These are phyloP conservation scores for Schizonepeta tenuifolia DNA, from an alignment of 257 asterid species.

Conservation along the genomic window DNA sequence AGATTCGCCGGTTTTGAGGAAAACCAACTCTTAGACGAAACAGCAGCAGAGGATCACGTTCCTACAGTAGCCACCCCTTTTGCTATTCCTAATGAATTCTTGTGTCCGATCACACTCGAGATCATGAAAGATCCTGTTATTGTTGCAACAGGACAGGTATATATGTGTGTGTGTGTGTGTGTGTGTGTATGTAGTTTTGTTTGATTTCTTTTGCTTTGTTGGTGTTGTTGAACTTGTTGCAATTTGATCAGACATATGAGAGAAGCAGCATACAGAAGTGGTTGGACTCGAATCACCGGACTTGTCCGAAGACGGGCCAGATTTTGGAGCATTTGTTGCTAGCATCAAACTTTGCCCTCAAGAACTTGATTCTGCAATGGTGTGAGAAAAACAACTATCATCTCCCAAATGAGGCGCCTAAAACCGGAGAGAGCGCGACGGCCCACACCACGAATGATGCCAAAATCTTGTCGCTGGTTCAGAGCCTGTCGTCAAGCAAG, in stretches of 20 bases:
- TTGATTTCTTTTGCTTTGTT: not conserved
- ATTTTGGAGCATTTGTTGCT: conserved; percentile 48
- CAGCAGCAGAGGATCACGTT: conserved; percentile 32
- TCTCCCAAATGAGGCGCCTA: conserved; percentile 47
- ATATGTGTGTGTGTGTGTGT: not conserved
- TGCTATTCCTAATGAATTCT: conserved; percentile 71
- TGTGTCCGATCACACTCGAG: conserved; percentile 89
- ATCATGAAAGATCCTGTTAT: conserved; percentile 94
- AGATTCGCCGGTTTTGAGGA: conserved; percentile 55
- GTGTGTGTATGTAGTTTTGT: not conserved
- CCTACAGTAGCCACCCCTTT: conserved; percentile 38
- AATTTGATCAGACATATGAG: conserved; percentile 75
- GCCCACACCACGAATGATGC: conserved; percentile 27
- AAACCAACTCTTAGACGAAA: conserved; percentile 33
- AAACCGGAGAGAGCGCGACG: conserved; percentile 27
- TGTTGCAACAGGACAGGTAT: conserved; percentile 88
- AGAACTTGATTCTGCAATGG: conserved; percentile 76
- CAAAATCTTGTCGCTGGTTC: conserved; percentile 44
- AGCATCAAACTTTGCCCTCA: conserved; percentile 84
- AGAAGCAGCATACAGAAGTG: conserved; percentile 79
- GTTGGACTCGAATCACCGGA: conserved; percentile 64
- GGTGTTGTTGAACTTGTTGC: not conserved
- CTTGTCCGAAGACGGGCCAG: conserved; percentile 89
- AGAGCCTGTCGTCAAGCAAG: conserved; percentile 56
- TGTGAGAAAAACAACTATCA: conserved; percentile 61